phyloP scores from a whole-genome alignment of 2,329 filamentous ascomycete genomes.

The Phyllosticta paracitricarpa region DNA sequence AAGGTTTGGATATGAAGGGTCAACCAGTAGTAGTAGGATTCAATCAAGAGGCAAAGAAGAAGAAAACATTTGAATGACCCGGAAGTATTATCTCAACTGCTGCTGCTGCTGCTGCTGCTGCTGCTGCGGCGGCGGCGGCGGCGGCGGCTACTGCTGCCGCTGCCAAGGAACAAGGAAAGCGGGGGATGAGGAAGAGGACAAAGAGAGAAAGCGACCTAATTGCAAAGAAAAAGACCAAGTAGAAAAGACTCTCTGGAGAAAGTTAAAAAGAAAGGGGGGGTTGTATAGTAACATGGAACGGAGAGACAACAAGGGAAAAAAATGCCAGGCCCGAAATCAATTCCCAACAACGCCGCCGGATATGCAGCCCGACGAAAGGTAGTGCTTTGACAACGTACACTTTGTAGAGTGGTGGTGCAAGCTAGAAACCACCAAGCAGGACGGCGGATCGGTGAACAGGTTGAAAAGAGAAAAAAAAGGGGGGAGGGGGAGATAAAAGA shows the following conservation, averaged over 20 bases:
- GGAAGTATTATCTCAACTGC: conserved; percentile 3
- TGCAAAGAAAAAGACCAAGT: background rate
- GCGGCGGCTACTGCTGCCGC: no score
- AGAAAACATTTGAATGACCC: background rate
- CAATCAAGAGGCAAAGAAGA: background rate
- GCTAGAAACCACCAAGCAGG: background rate
- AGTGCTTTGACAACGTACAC: background rate
- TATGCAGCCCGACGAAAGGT: background rate
- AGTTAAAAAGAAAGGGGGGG: conserved; percentile 1
- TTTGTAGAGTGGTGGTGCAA: background rate
- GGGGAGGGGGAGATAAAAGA: background rate
- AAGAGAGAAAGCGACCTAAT: background rate
- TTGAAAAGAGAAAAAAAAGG: background rate
- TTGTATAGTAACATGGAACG: conserved; percentile 9
- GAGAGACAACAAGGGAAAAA: background rate
- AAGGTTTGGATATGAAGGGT: background rate
- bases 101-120: background rate
- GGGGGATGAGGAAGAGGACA: background rate
- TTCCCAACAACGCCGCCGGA: background rate
- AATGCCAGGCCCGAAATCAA: background rate
- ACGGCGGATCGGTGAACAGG: background rate
- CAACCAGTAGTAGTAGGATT: background rate
- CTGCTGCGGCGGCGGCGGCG: background rate
- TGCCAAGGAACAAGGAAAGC: background rate
- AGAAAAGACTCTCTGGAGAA: background rate